Evolutionary conservation across 495 filamentous ascomycete species (phyloP), one percentile per base, ranked within the genome.

Genomic region (Cladorrhinum samala): DNA sequence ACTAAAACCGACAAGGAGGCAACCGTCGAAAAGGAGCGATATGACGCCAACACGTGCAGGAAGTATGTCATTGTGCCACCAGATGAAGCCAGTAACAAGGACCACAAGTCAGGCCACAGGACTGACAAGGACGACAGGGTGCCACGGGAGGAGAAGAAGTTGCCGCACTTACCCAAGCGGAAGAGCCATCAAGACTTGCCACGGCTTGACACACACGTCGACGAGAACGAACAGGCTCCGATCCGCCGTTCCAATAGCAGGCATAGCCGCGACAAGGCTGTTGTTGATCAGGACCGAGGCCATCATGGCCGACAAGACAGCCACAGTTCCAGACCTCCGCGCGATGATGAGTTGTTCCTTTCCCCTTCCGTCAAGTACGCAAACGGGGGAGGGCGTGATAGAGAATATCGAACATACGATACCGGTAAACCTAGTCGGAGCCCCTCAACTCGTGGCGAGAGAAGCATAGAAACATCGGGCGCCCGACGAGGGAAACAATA

Each of bases 1-100:
- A 33, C 27, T 33, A 11, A 33, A 11, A 33, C 27, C 27, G 40
- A 14, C 21, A 55, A 67, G 14, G 56, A 55, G 23, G 57, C 53
- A 2, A 50, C 44, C 16, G 55, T 55, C 48, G 33, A 53, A 13
- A 62, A 60, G 23, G 49, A 62, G 4, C 60, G 61, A 9, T 74
- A 73, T 33, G 66, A 74, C 19, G 70, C 68, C 11, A 73, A 74
- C 49, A 75, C 69, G 3, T 64, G 70, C 46, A 62, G 71, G 23
- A 70, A 73, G 49, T 69, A 64, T 48, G 64, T 65, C 1, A 27
- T 60, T 46, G 60, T 62, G 2, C 21, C 33, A 44, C 44, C 55
- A n/a, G n/a, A n/a, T 6, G 56, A 59, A 5, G 58, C 56, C 20
- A 17, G 16, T 2, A 42, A 13, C 25, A 55, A 52, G 13, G 54